phyloP scores from a whole-genome alignment of 208 protist genomes.

The Blastocrithidia nonstop region DNA sequence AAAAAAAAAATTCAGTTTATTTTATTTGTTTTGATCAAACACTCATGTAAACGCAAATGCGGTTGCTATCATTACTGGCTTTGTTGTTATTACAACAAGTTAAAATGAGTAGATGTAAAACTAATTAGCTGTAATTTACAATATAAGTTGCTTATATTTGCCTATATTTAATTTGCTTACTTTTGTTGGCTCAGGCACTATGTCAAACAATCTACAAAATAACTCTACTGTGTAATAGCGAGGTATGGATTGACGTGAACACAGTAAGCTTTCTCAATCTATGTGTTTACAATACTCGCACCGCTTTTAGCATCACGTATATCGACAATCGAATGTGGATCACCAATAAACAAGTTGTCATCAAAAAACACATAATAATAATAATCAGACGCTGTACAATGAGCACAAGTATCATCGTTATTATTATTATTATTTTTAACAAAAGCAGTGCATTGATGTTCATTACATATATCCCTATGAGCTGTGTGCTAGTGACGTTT shows the following conservation, averaged over 20 bases:
- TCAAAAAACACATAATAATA: conserved; percentile 79
- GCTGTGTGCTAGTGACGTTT: not conserved
- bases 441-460: not conserved
- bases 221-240: conserved; percentile 63
- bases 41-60: too few relatives aligned
- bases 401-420: not conserved
- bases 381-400: conserved; percentile 6
- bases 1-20: not conserved
- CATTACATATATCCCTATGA: too few relatives aligned
- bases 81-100: not conserved
- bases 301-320: conserved; percentile 32
- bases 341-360: conserved; percentile 78
- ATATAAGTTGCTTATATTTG: too few relatives aligned
- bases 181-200: conserved; percentile 26
- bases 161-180: not conserved
- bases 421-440: not conserved
- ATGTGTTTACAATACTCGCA: conserved; percentile 20
- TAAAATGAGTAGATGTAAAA: not conserved
- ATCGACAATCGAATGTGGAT: conserved; percentile 79
- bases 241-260: conserved; percentile 66
- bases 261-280: conserved; percentile 45
- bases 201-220: conserved; percentile 62
- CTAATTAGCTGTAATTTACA: not conserved
- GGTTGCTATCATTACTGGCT: too few relatives aligned
- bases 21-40: too few relatives aligned